A percentile compares a stretch with the other conserved stretches of the same genome.
Evolutionary conservation across 495 filamentous ascomycete species (phyloP).

Genomic region (Xylaria telfairii): DNA sequence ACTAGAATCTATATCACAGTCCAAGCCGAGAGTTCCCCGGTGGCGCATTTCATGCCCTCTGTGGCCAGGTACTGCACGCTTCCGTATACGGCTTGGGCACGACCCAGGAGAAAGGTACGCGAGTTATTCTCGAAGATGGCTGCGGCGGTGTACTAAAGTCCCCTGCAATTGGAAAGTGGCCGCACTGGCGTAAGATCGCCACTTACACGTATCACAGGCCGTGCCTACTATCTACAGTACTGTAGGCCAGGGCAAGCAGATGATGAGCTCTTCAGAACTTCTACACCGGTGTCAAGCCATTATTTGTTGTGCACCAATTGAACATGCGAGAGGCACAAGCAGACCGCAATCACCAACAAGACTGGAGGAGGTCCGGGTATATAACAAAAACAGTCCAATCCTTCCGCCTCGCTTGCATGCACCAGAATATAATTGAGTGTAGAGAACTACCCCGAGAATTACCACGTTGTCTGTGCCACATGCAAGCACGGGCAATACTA

Average conservation of each 20-base stretch:
- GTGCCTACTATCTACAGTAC: background rate
- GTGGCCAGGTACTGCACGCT: background rate
- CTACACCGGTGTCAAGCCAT: background rate
- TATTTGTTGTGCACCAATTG: background rate
- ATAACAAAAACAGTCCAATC: conserved; percentile 1
- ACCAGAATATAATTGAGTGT: background rate
- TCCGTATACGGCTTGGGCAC: background rate
- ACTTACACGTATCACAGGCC: conserved; percentile 3
- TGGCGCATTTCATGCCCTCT: conserved; percentile 9
- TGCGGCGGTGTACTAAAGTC: background rate
- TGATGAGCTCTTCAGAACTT: background rate
- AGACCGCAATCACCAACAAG: background rate
- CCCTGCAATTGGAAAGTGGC: background rate
- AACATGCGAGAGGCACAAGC: background rate
- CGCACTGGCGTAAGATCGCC: conserved; percentile 19
- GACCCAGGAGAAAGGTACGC: conserved; percentile 21
- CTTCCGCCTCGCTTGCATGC: conserved; percentile 1
- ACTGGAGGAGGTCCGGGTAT: conserved; percentile 7
- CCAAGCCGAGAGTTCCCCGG: conserved; percentile 10
- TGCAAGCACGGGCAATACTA: conserved; percentile 11
- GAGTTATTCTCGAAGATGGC: conserved; percentile 2
- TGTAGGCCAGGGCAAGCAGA: background rate
- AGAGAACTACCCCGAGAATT: conserved; percentile 13
- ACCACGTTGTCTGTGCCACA: conserved; percentile 23
- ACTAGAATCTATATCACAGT: background rate